Percentiles rank a stretch among this genome's conserved stretches.
phyloP scores from a whole-genome alignment of 495 filamentous ascomycete genomes.

The Chaetomidium leptoderma region DNA sequence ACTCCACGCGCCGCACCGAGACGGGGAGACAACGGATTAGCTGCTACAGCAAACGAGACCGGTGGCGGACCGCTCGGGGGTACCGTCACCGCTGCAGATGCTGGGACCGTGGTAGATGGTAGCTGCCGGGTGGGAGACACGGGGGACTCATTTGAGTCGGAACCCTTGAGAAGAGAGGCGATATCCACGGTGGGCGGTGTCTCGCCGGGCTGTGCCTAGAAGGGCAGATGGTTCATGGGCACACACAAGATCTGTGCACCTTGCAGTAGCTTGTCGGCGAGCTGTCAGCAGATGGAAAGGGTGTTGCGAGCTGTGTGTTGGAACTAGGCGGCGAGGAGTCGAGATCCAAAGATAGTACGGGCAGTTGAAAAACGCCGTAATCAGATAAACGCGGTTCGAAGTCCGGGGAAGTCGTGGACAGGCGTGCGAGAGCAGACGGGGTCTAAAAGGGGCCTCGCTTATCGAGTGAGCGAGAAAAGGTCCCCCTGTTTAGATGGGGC shows the following conservation, averaged over 20 bases:
- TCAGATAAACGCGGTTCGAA: not conserved
- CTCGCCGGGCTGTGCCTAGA: slow-evolving; percentile 31
- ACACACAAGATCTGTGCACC: slow-evolving; percentile 16
- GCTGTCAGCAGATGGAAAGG: not conserved
- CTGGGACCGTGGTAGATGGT: slow-evolving; percentile 48
- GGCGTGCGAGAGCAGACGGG: slow-evolving; percentile 7
- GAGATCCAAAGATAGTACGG: not conserved
- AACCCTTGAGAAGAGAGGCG: slow-evolving; percentile 70
- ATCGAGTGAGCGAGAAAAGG: slow-evolving; percentile 8
- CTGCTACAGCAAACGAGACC: slow-evolving; percentile 23
- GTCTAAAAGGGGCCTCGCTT: not conserved
- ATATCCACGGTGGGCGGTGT: slow-evolving; percentile 80
- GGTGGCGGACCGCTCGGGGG: slow-evolving; percentile 18
- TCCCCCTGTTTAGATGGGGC: slow-evolving; percentile 15
- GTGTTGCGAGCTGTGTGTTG: not conserved
- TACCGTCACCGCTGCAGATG: slow-evolving; percentile 36
- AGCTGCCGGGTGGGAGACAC: slow-evolving; percentile 51
- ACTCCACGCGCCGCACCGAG: slow-evolving; percentile 11
- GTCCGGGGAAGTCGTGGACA: slow-evolving; percentile 1
- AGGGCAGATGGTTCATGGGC: slow-evolving; percentile 25
- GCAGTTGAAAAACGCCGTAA: not conserved
- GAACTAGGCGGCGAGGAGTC: not conserved
- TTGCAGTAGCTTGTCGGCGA: not conserved
- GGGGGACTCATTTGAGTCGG: slow-evolving; percentile 76
- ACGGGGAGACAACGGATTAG: slow-evolving; percentile 24